These are phyloP conservation scores for Scortechinia acanthostroma DNA, from an alignment of 2,329 filamentous ascomycete genomes.

Conservation along the genomic window DNA sequence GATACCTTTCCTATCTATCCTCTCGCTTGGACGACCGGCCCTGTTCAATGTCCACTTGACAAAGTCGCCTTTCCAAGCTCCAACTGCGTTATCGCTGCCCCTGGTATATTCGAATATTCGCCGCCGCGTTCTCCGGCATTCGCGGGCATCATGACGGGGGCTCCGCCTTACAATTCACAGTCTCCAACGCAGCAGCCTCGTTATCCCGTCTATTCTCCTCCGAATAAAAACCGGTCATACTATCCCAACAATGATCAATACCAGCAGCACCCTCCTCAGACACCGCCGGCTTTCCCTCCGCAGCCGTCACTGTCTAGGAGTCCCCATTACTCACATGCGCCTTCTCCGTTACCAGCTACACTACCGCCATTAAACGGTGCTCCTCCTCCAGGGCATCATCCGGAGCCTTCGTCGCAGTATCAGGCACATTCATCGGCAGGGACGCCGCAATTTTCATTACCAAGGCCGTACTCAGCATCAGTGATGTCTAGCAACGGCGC, in stretches of 20 bases:
- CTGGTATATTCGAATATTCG: neutral
- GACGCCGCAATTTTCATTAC: neutral
- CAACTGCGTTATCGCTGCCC: no score
- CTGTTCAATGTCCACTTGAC: no score
- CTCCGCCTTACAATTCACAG: neutral
- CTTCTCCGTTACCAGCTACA: neutral
- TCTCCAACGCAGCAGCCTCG: neutral
- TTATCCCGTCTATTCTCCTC: neutral
- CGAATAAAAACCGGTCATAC: neutral
- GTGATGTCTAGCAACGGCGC: neutral
- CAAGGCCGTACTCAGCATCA: neutral
- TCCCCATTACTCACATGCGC: neutral
- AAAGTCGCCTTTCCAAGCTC: no score
- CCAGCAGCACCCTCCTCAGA: slow-evolving; percentile 1
- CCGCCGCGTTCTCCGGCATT: neutral
- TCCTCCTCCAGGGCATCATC: neutral
- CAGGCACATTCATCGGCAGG: neutral
- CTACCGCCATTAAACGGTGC: neutral
- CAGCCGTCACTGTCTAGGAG: neutral
- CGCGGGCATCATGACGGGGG: slow-evolving; percentile 1
- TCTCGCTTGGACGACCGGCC: no score
- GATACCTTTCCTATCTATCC: no score
- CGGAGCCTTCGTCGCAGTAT: neutral
- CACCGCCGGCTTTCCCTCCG: neutral
- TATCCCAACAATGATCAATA: neutral